phyloP scores from a whole-genome alignment of 805 yeast genomes.

The Yarrowia osloensis region DNA sequence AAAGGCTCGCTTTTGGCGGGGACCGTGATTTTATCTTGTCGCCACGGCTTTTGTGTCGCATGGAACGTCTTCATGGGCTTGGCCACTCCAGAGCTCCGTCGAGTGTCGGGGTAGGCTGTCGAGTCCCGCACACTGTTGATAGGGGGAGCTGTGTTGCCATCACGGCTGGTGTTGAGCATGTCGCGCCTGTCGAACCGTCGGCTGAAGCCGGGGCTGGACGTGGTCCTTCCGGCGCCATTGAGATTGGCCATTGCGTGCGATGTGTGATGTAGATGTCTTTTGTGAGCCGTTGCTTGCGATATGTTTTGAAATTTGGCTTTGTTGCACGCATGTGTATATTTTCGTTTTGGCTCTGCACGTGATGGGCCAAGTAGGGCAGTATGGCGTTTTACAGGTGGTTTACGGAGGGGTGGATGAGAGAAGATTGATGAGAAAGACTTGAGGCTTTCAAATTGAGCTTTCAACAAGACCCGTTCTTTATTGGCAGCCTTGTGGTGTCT shows the following conservation, averaged over 20 bases:
- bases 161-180: background rate
- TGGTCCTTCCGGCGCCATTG: constrained; percentile 24
- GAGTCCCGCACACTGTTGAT: background rate
- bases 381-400: no score
- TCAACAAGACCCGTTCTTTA: no score
- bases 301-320: constrained; percentile 27
- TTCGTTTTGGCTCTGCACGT: constrained; percentile 25
- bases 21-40: constrained; percentile 7
- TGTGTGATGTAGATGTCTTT: background rate
- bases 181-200: constrained; percentile 19
- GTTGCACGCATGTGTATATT: constrained; percentile 21
- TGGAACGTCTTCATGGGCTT: constrained; percentile 18
- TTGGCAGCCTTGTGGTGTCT: no score
- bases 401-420: no score
- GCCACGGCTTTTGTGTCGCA: constrained; percentile 24
- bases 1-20: constrained; percentile 37
- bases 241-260: constrained; percentile 21
- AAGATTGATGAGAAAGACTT: no score
- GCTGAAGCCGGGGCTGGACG: constrained; percentile 14
- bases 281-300: background rate
- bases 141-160: constrained; percentile 24
- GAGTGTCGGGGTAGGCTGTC: background rate
- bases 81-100: constrained; percentile 5
- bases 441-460: no score
- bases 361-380: background rate